Base-by-base conservation (phyloP, 2,329 filamentous ascomycete genomes). In the Epichloe gansuensis region DNA sequence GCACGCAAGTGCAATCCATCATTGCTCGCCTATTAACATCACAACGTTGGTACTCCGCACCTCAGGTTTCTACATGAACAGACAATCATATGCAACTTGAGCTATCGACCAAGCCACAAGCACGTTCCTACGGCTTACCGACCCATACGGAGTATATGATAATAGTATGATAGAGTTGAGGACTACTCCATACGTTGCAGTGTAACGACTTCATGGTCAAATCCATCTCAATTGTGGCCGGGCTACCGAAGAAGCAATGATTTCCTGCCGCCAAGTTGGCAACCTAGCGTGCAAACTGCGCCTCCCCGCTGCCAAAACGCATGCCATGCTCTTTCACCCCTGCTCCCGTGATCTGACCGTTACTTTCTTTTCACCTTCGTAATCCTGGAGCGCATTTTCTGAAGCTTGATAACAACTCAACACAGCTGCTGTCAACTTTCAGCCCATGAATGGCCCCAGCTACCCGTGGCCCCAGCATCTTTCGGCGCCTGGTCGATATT, bases 391-490 rank as follows among this genome's bases (percentile, higher is more conserved):
- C 39, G 40, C 34, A 40, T 23, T 41, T 49, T 21, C 5, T 27
- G 13, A 42, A 44, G 5, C 31, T 38, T 38, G 31, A 12, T 27
- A 38, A 23, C 31, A n/a, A 25, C 39, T 7, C 17, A 21, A 21
- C n/a, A 11, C 8, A 23, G 5, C 38, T 45, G 44, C 25, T 21
- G n/a, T 43, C 50, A 51, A 43, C 34, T 43, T 39, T 31, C 7
- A 17, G 15, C 21, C 34, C 13, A 12, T 45, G 4, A 5, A n/a
- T 47, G 36, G 17, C 17, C 41, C 27, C 47, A 27, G 35, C 51
- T 51, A 51, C 38, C 48, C 46, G 48, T 36, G 39, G 43, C 57
- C 45, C 55, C 57, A 52, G 52, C 47, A 54, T 51, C 51, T 49
- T 50, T 48, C 54, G 52, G 49, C 52, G 54, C 56, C 41, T 53